Evolutionary conservation across 2,329 filamentous ascomycete genomes (phyloP).

Genomic region (Penicillium oxalicum): DNA sequence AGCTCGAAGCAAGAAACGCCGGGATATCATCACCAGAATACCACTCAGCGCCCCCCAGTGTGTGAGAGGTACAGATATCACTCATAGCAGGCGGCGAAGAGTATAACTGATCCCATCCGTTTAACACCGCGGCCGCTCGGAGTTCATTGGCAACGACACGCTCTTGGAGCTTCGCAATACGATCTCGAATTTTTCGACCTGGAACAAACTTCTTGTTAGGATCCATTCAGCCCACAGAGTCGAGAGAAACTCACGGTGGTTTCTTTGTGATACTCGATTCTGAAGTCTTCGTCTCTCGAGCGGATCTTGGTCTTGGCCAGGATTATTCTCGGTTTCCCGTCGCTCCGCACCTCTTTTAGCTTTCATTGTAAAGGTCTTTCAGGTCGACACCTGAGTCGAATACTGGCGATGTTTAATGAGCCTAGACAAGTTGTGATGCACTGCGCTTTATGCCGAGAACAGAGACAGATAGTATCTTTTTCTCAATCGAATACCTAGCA

Average conservation of each 20-base stretch:
- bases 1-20: slow-evolving; percentile 1
- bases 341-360: slow-evolving; percentile 5
- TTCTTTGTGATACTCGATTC: slow-evolving; percentile 30
- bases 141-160: slow-evolving; percentile 32
- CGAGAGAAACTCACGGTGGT: slow-evolving; percentile 22
- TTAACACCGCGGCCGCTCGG: slow-evolving; percentile 23
- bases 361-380: slow-evolving; percentile 4
- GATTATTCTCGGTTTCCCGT: slow-evolving; percentile 6
- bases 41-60: slow-evolving; percentile 7
- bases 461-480: no score
- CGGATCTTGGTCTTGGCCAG: slow-evolving; percentile 23
- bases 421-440: no score
- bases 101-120: slow-evolving; percentile 24
- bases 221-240: background rate
- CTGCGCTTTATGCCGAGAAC: no score
- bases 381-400: no score
- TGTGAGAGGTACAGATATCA: background rate
- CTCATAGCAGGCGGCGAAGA: slow-evolving; percentile 11
- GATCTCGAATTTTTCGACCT: slow-evolving; percentile 32
- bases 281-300: slow-evolving; percentile 28
- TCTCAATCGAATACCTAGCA: no score
- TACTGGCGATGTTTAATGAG: no score
- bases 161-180: slow-evolving; percentile 32
- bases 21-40: background rate
- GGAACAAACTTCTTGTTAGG: background rate